phyloP scores from a whole-genome alignment of 148 eudicot genomes.

The Arctostaphylos glauca region DNA sequence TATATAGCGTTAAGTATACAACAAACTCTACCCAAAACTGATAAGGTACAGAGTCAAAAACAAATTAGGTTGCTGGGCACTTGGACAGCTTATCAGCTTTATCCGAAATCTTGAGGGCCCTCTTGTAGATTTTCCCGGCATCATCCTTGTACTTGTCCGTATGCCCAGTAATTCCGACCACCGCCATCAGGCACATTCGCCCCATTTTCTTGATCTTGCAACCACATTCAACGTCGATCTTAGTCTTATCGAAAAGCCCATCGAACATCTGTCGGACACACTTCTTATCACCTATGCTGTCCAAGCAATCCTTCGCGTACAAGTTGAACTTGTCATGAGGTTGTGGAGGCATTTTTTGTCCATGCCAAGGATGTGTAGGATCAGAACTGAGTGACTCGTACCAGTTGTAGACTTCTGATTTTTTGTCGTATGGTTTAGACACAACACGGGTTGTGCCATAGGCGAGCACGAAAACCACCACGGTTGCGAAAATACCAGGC shows the following conservation, averaged over 20 bases:
- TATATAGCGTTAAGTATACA: neutral
- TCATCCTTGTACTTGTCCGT: neutral
- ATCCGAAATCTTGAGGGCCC: neutral
- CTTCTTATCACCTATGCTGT: neutral
- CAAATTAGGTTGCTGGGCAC: neutral
- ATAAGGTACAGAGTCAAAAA: neutral
- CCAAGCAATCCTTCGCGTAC: neutral
- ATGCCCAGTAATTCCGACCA: neutral
- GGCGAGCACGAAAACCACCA: neutral
- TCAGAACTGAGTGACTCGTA: neutral
- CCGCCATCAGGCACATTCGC: neutral
- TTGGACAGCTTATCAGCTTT: neutral
- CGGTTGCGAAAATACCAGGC: neutral
- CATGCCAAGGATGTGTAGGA: neutral
- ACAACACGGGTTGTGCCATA: neutral
- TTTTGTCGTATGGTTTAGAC: neutral
- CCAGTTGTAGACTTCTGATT: neutral
- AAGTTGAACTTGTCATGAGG: neutral
- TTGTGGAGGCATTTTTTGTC: neutral
- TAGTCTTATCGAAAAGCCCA: neutral
- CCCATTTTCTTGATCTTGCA: neutral
- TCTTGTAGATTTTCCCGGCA: neutral
- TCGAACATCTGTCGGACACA: neutral
- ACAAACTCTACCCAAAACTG: neutral
- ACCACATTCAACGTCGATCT: neutral